Evolutionary conservation across 305 asterid genomes (phyloP).

Genomic region (Withania somnifera): DNA sequence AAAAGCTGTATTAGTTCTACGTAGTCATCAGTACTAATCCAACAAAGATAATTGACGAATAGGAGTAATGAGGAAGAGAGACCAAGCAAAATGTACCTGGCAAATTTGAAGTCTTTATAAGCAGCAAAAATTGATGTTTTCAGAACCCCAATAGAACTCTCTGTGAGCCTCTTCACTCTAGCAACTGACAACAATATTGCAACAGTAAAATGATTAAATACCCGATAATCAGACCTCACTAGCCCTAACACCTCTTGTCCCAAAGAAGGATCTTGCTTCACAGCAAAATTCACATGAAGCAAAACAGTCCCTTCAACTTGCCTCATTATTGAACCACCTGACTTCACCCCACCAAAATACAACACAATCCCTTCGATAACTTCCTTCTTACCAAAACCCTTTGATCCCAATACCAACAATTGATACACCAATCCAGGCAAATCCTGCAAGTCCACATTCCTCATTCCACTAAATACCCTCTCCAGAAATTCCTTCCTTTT

Average conservation of each 20-base stretch:
- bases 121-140: constrained; percentile 51
- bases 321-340: constrained; percentile 45
- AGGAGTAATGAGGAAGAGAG: constrained; percentile 5
- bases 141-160: constrained; percentile 55
- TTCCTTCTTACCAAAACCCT: constrained; percentile 71
- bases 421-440: constrained; percentile 78
- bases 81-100: constrained; percentile 36
- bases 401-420: constrained; percentile 62
- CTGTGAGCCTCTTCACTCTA: constrained; percentile 65
- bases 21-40: neutral
- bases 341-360: constrained; percentile 50
- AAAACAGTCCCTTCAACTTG: constrained; percentile 87
- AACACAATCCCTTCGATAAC: constrained; percentile 68
- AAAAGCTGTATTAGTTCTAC: neutral
- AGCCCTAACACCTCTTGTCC: constrained; percentile 71
- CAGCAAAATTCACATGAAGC: constrained; percentile 82
- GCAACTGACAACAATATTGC: constrained; percentile 66
- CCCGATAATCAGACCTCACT: constrained; percentile 51
- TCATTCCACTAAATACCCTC: constrained; percentile 46
- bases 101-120: constrained; percentile 56
- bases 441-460: constrained; percentile 60
- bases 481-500: constrained; percentile 47
- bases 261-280: constrained; percentile 76
- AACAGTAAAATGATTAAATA: constrained; percentile 68
- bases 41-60: neutral